Percentiles rank a stretch among this genome's conserved stretches.
phyloP scores from a whole-genome alignment of 2,329 filamentous ascomycete species.

The Didymella sp. region DNA sequence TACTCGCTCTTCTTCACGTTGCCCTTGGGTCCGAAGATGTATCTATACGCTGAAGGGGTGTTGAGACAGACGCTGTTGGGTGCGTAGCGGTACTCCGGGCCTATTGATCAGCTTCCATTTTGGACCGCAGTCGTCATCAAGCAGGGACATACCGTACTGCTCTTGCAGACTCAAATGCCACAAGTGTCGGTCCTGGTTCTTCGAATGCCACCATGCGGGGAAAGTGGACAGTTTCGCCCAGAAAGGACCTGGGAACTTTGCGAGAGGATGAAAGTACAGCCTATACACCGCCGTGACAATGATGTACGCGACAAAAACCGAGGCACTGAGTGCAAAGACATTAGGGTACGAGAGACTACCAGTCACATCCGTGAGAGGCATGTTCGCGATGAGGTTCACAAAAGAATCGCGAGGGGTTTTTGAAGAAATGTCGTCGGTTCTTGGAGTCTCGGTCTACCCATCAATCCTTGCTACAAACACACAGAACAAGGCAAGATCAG shows the following conservation, averaged over 20 bases:
- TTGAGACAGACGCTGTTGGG: slow-evolving; percentile 79
- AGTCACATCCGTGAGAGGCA: neutral
- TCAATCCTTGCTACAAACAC: neutral
- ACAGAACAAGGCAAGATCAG: neutral
- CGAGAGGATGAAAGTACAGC: slow-evolving; percentile 30
- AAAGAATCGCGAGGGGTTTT: neutral
- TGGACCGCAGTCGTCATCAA: accelerated
- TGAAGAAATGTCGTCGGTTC: neutral
- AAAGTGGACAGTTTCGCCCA: slow-evolving; percentile 20
- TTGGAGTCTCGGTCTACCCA: neutral
- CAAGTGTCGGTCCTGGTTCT: slow-evolving; percentile 75
- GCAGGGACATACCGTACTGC: slow-evolving; percentile 56
- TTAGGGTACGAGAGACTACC: slow-evolving; percentile 2
- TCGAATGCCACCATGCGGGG: slow-evolving; percentile 65
- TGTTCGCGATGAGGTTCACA: neutral
- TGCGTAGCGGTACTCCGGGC: slow-evolving; percentile 61
- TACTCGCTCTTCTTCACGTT: slow-evolving; percentile 55
- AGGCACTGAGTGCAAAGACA: neutral
- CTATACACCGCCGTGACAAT: slow-evolving; percentile 9
- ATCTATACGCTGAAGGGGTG: slow-evolving; percentile 58
- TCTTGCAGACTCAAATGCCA: slow-evolving; percentile 73
- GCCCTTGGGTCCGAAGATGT: slow-evolving; percentile 53
- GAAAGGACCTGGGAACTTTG: slow-evolving; percentile 31
- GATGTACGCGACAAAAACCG: neutral
- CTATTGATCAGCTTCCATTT: slow-evolving; percentile 31